Conservation (phyloP, 2,329 filamentous ascomycete genomes). For the Aspergillus clavatus region DNA sequence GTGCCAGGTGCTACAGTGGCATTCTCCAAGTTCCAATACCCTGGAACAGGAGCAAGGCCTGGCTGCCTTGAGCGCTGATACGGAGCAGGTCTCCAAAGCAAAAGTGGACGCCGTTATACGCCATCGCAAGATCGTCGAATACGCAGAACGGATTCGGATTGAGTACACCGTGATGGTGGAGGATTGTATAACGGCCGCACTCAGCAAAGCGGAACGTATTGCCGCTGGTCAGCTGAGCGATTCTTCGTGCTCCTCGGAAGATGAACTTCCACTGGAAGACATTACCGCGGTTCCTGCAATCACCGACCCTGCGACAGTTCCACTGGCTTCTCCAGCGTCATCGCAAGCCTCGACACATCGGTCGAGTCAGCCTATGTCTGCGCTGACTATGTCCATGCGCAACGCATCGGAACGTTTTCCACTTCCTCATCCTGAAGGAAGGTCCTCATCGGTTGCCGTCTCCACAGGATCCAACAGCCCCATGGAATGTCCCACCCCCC, state of each 20-base stretch:
- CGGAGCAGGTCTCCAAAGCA: slow-evolving; percentile 72
- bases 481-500: slow-evolving; percentile 82
- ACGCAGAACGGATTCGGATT: slow-evolving; percentile 88
- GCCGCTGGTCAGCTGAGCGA: slow-evolving; percentile 80
- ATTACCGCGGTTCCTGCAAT: neutral
- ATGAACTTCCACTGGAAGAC: slow-evolving; percentile 45
- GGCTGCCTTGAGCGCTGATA: slow-evolving; percentile 82
- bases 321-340: slow-evolving; percentile 6
- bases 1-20: slow-evolving; percentile 92
- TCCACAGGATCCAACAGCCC: slow-evolving; percentile 88
- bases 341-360: slow-evolving; percentile 4
- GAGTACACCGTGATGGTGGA: slow-evolving; percentile 92
- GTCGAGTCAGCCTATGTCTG: slow-evolving; percentile 35
- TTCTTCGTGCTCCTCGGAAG: slow-evolving; percentile 58
- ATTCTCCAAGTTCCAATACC: slow-evolving; percentile 85
- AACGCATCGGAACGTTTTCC: slow-evolving; percentile 50
- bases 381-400: slow-evolving; percentile 54
- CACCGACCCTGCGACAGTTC: slow-evolving; percentile 9
- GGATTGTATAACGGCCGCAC: slow-evolving; percentile 88
- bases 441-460: slow-evolving; percentile 59
- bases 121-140: slow-evolving; percentile 89
- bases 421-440: slow-evolving; percentile 42
- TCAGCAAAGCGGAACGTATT: slow-evolving; percentile 83
- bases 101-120: slow-evolving; percentile 93
- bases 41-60: slow-evolving; percentile 91